Evolutionary conservation across 2,329 filamentous ascomycete genomes (phyloP), one percentile per base, ranked within the genome.

Genomic region (Beauveria brongniartii): DNA sequence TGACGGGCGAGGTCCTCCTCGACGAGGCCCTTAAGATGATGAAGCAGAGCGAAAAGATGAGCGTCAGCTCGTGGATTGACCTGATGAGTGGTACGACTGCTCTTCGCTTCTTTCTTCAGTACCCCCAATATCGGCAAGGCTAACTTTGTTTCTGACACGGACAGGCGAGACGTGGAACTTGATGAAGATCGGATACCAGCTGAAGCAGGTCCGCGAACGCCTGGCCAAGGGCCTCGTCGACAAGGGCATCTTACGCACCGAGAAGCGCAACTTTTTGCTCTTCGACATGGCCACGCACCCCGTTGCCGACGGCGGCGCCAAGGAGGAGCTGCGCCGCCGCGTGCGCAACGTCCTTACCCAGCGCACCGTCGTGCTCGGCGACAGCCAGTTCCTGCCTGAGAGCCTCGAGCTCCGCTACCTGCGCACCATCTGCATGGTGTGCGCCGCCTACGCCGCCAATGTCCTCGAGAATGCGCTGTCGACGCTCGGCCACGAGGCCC

Each of bases 261-360:
- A 99, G 77, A 99, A 99, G 82, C 91, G 92, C 77, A 99, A 99
- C 81, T 99, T 99, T 80, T 84, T 99, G 66, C 89, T 99, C 65
- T 99, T 99, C 80, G 94, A 99, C 78, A 99, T 99, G 94, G 94
- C 94, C 62, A 99, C 94, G 65, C 94, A 99, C 75, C 94, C 94
- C 47, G 92, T 99, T 62, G 93, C 92, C 65, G 94, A 99, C 70
- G 90, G 92, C 66, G 93, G 91, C 70, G 94, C 94, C 70, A 99
- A 99, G 80, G 94, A 97, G 71, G 94, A 99, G 78, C 94, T 99
- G 70, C 86, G 94, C 69, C 87, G 90, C 72, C 89, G 94, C 69
- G 93, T 97, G 66, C 88, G 93, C 72, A 96, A 90, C 72, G 86
- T 97, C 63, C 87, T 97, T 66, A 97, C 91, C 63, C 92, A 92